phyloP scores from a whole-genome alignment of 2,329 filamentous ascomycete genomes.

The Hymenoscyphus fraxineus region DNA sequence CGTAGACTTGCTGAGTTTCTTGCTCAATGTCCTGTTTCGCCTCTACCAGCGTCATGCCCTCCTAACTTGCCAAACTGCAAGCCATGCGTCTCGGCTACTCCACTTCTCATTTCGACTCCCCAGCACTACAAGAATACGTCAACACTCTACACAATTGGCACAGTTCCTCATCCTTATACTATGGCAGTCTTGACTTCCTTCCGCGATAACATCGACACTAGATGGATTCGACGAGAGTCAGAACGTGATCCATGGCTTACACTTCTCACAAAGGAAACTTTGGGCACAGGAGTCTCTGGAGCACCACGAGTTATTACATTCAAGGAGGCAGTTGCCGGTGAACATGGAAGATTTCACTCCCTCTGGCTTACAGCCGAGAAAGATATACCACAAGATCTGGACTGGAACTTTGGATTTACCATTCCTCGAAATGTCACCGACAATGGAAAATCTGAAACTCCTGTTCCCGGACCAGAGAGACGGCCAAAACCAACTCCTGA shows the following conservation, averaged over 20 bases:
- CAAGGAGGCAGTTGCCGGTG: slow-evolving; percentile 76
- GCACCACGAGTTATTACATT: slow-evolving; percentile 66
- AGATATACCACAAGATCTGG: slow-evolving; percentile 59
- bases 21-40: slow-evolving; percentile 68
- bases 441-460: slow-evolving; percentile 53
- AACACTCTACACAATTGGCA: slow-evolving; percentile 74
- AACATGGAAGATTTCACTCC: slow-evolving; percentile 58
- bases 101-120: slow-evolving; percentile 64
- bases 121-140: slow-evolving; percentile 68
- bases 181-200: slow-evolving; percentile 64
- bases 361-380: slow-evolving; percentile 80
- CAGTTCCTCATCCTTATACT: slow-evolving; percentile 89
- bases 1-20: slow-evolving; percentile 71
- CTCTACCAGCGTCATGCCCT: slow-evolving; percentile 74
- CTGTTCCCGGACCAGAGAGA: slow-evolving; percentile 55
- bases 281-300: slow-evolving; percentile 60
- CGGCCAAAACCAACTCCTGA: slow-evolving; percentile 49
- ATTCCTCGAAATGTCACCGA: slow-evolving; percentile 58
- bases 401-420: slow-evolving; percentile 86
- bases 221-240: slow-evolving; percentile 64
- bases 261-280: slow-evolving; percentile 64
- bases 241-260: slow-evolving; percentile 76
- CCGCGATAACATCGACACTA: slow-evolving; percentile 56
- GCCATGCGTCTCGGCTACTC: slow-evolving; percentile 63
- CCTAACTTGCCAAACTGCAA: slow-evolving; percentile 74